phyloP scores from a whole-genome alignment of 2,329 filamentous ascomycete species.

The Penicillium nordicum region DNA sequence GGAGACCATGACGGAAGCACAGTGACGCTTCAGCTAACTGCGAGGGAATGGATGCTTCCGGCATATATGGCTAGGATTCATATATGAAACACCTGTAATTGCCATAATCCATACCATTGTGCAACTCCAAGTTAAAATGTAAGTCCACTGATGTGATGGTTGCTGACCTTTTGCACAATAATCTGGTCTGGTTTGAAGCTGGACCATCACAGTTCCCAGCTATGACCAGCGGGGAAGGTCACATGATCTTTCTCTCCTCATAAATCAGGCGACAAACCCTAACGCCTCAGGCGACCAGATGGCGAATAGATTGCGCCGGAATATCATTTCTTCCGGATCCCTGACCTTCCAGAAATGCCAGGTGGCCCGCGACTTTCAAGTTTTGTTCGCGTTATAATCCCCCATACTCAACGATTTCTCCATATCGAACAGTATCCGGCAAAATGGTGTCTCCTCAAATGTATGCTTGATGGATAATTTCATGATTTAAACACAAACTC shows the following conservation, averaged over 20 bases:
- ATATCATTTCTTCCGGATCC: conserved; percentile 11
- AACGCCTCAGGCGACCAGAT: background rate
- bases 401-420: conserved; percentile 11
- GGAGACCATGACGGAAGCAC: background rate
- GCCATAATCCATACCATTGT: background rate
- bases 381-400: conserved; percentile 10
- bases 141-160: background rate
- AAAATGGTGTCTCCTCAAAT: conserved; percentile 67
- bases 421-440: conserved; percentile 24
- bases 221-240: background rate
- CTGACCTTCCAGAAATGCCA: conserved; percentile 18
- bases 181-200: conserved; percentile 10
- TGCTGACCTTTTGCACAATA: conserved; percentile 5
- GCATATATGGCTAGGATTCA: background rate
- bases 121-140: background rate
- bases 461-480: conserved; percentile 44
- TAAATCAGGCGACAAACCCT: background rate
- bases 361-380: conserved; percentile 16
- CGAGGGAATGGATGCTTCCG: background rate
- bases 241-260: background rate
- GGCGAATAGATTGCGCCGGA: background rate
- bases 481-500: background rate
- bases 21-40: background rate
- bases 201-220: conserved; percentile 2
- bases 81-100: background rate